Percentiles rank a stretch among this genome's conserved stretches.
phyloP scores from a whole-genome alignment of 2,329 filamentous ascomycete genomes.

The Claviceps spartinae region DNA sequence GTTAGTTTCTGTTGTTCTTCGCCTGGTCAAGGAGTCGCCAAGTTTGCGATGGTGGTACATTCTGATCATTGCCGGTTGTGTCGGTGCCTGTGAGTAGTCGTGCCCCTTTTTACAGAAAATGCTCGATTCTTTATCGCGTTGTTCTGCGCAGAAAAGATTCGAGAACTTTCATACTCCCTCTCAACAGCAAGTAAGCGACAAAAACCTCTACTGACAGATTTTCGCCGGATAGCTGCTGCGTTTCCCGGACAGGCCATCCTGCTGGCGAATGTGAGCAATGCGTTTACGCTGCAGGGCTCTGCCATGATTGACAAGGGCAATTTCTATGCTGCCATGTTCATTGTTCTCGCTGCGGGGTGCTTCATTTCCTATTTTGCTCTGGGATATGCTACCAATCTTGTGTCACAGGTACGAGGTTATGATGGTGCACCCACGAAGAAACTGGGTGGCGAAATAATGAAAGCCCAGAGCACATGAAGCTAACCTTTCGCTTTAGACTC shows the following conservation, averaged over 20 bases:
- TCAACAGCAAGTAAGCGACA: too few species aligned
- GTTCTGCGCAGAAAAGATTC: too few species aligned
- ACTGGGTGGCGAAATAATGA: not conserved
- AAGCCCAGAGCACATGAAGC: not conserved
- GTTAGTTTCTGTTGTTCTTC: constrained; percentile 16
- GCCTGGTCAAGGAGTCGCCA: constrained; percentile 24
- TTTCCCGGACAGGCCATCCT: constrained; percentile 32
- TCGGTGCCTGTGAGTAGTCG: constrained; percentile 14
- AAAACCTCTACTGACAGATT: too few species aligned
- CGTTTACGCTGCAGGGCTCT: constrained; percentile 22
- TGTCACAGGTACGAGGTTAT: constrained; percentile 12
- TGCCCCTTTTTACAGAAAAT: not conserved
- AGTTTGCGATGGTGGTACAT: constrained; percentile 23
- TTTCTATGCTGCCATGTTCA: constrained; percentile 43
- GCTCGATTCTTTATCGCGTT: not conserved
- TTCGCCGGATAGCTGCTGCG: constrained; percentile 15
- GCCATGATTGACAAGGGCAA: constrained; percentile 27
- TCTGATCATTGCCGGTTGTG: constrained; percentile 16
- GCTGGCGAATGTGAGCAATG: constrained; percentile 26
- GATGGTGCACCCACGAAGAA: not conserved
- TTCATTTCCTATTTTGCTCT: constrained; percentile 29
- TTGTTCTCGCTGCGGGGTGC: constrained; percentile 32
- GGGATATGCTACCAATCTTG: constrained; percentile 22
- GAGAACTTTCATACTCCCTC: too few species aligned
- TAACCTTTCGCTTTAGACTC: constrained; percentile 3